Evolutionary conservation across 139 green algal species (phyloP), one percentile per base, ranked within the genome.

Genomic region (Micromonas pusilla): DNA sequence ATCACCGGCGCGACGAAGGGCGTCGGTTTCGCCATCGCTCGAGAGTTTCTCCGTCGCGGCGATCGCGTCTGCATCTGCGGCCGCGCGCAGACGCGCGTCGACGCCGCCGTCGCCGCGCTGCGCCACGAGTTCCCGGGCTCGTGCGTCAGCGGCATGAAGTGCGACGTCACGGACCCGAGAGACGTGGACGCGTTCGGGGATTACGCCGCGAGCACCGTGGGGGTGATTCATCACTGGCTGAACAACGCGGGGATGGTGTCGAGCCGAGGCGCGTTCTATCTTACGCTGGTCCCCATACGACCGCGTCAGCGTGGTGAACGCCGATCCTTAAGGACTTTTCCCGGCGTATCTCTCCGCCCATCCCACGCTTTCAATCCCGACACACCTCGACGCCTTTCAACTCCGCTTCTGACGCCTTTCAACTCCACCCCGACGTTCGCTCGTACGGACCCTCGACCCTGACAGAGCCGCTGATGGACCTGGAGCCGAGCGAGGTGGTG

Each of bases 1-100:
- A 83, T 88, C 53, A 86, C 84, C 0, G 85, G 85, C 19, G 85
- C 65, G 13, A 85, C 70, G n/a, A 79, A 68, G 64, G 85, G 85
- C 21, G 20, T 87, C 32, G 80, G 85, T 13, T 84, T 73, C 26
- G 73, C 72, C 21, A 37, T 86, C 25, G 73, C 74, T 13, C 54
- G 76, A 25, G 82, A 76, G 63, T 79, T 79, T 67, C 65, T 79
- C 4, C 25, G 21, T 19, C 26, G 25, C n/a, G 54, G 45, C 9
- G 72, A 68, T 39, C 3, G 21, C 4, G 67, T 82, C 5, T 19
- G 54, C 21, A 6, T 82, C 26, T 72, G 37, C 28, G 32, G 31
- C 26, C 32, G 73, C 2, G 21, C 25, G 19, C 19, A 53, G 19
- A 66, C 39, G 5, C 25, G 67, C 31, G 78, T 73, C 23, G 30